Conservation (phyloP, 2,329 filamentous ascomycete species). For the Trichoderma afroharzianum region DNA sequence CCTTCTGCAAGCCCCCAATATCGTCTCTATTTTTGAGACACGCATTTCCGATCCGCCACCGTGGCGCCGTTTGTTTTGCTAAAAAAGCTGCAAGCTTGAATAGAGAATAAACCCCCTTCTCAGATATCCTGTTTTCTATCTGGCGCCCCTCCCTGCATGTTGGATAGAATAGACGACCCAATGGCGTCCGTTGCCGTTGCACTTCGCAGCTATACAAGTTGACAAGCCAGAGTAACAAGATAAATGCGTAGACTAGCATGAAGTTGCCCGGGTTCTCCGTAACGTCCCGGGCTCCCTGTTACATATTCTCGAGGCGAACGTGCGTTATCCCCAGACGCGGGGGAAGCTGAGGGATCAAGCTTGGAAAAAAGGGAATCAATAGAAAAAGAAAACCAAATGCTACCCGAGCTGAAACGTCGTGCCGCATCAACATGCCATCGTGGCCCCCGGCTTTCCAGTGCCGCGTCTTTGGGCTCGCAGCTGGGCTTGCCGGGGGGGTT, state of each 20-base stretch:
- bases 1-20: neutral
- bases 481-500: neutral
- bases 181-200: neutral
- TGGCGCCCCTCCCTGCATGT: neutral
- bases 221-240: neutral
- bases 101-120: neutral
- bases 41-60: slow-evolving; percentile 3
- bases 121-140: neutral
- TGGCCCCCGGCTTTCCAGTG: neutral
- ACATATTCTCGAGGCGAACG: neutral
- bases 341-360: neutral
- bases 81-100: neutral
- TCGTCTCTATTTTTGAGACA: neutral
- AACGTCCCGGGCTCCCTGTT: neutral
- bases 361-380: neutral
- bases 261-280: neutral
- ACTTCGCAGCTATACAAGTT: neutral
- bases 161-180: neutral
- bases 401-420: neutral
- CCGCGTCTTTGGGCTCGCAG: neutral
- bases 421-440: neutral
- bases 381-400: neutral
- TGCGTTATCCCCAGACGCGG: neutral
- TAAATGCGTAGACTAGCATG: neutral
- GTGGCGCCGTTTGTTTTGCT: neutral